Conservation (phyloP, 495 filamentous ascomycete species). For the Penicillium waksmanii region DNA sequence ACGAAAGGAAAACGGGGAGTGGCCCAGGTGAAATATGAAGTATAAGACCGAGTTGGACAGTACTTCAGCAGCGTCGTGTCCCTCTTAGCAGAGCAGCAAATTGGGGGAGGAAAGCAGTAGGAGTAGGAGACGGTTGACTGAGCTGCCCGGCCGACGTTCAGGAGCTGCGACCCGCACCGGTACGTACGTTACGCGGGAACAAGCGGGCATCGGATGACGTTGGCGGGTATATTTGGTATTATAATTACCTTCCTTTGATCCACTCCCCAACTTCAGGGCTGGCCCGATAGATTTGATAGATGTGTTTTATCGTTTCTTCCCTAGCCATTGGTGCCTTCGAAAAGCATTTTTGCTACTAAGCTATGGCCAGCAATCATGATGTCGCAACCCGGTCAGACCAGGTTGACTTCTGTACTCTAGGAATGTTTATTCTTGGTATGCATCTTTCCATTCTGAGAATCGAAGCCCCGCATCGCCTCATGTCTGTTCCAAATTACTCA, state of each 20-base stretch:
- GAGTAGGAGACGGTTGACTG: slow-evolving; percentile 9
- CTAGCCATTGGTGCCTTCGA: background rate
- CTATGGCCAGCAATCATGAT: slow-evolving; percentile 22
- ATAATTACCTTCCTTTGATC: slow-evolving; percentile 12
- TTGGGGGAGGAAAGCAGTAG: slow-evolving; percentile 13
- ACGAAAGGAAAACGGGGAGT: slow-evolving; percentile 16
- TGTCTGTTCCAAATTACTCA: slow-evolving; percentile 22
- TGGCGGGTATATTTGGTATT: slow-evolving; percentile 25
- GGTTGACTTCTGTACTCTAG: slow-evolving; percentile 84
- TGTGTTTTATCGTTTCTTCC: slow-evolving; percentile 8
- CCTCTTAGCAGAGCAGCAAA: slow-evolving; percentile 4
- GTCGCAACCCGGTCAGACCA: slow-evolving; percentile 10
- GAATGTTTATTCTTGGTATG: slow-evolving; percentile 95
- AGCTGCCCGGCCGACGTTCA: slow-evolving; percentile 24
- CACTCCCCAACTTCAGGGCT: slow-evolving; percentile 2
- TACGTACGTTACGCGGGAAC: slow-evolving; percentile 18
- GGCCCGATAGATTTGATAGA: slow-evolving; percentile 15
- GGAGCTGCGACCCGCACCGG: slow-evolving; percentile 26
- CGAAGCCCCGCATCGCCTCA: slow-evolving; percentile 12
- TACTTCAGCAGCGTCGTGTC: slow-evolving; percentile 5
- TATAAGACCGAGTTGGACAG: background rate
- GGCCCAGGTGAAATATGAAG: background rate
- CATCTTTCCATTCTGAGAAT: slow-evolving; percentile 9
- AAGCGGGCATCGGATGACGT: slow-evolving; percentile 13
- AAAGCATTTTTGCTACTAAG: background rate